Conservation (phyloP, 2,329 filamentous ascomycete genomes). For the Epichloe hybrida region DNA sequence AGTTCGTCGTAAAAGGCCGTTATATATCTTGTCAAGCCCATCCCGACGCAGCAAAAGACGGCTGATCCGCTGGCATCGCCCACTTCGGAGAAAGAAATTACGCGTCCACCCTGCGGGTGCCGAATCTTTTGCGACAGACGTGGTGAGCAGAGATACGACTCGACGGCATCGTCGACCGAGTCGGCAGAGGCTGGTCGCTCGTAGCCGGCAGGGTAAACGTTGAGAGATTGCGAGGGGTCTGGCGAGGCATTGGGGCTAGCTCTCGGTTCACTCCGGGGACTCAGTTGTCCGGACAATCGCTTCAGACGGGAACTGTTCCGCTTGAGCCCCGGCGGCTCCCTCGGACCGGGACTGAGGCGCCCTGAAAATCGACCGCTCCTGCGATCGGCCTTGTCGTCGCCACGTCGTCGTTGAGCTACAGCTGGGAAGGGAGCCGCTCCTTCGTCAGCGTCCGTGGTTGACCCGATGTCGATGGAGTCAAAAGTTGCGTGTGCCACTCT, state of each 20-base stretch:
- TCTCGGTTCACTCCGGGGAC: slow-evolving; percentile 26
- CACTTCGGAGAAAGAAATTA: slow-evolving; percentile 93
- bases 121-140: slow-evolving; percentile 77
- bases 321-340: slow-evolving; percentile 32
- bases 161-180: slow-evolving; percentile 78
- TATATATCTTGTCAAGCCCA: slow-evolving; percentile 92
- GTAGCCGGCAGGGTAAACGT: slow-evolving; percentile 35
- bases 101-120: slow-evolving; percentile 72
- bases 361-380: slow-evolving; percentile 32
- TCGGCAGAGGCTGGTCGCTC: slow-evolving; percentile 69
- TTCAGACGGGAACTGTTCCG: slow-evolving; percentile 46
- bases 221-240: slow-evolving; percentile 15
- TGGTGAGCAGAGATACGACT: slow-evolving; percentile 69
- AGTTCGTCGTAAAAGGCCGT: slow-evolving; percentile 97
- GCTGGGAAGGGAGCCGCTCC: slow-evolving; percentile 60
- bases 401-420: slow-evolving; percentile 47
- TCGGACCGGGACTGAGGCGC: slow-evolving; percentile 33
- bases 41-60: slow-evolving; percentile 92
- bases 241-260: slow-evolving; percentile 11
- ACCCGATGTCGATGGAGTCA: slow-evolving; percentile 14
- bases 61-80: slow-evolving; percentile 84
- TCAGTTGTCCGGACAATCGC: slow-evolving; percentile 38
- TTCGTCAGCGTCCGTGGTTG: slow-evolving; percentile 37
- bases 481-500: slow-evolving; percentile 9
- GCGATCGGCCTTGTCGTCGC: slow-evolving; percentile 33